Base-by-base conservation (phyloP, 73 alveolate species). In the Tetrahymena thermophila region DNA sequence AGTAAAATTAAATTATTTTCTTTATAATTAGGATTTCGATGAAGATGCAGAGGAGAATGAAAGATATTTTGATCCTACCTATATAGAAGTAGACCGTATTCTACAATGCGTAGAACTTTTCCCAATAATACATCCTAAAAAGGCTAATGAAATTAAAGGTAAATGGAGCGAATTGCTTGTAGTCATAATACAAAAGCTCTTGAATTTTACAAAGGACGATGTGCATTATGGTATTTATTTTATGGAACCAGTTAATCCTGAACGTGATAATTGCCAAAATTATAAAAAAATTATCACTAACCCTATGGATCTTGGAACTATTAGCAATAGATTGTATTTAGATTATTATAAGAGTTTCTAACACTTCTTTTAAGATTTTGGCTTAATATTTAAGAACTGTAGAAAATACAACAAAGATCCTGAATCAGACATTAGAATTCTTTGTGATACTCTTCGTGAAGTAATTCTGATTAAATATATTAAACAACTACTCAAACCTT, bases 91-190 rank as follows among this genome's bases (percentile, higher is more conserved):
- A 16, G 97, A 95, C 89, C 94, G 97, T 50, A 50, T 95, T 31
- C 50, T 95, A 43, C 84, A 94, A 35, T 95, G 97, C 35, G 97
- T 99, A 35, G 96, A 94, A 34, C 93, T 98, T 34, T 97, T 98
- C 95, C 99, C 98, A 0, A 98, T 98, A 25, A 96, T 98, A 3
- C 99, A 98, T 94, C 99, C 99, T 5, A 84, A 98, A 40, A 96
- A 98, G 56, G 98, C 99, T 34, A 93, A 96, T 84, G 96, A 58
- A 55, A 95, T 97, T 34, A 85, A 85, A 85, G 99, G 98, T 25
- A 96, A 95, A 84, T 97, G 99, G 99, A 89, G 95, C 40, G 95
- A 95, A 43, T 43, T 93, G 50, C 93, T 95, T 19, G 84, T 93
- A 21, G 93, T 35, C 35, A 94, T 95, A 7, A 50, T 85, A 43